Evolutionary conservation across 2,329 filamentous ascomycete species (phyloP).

Genomic region (Rhynchosporium secalis): DNA sequence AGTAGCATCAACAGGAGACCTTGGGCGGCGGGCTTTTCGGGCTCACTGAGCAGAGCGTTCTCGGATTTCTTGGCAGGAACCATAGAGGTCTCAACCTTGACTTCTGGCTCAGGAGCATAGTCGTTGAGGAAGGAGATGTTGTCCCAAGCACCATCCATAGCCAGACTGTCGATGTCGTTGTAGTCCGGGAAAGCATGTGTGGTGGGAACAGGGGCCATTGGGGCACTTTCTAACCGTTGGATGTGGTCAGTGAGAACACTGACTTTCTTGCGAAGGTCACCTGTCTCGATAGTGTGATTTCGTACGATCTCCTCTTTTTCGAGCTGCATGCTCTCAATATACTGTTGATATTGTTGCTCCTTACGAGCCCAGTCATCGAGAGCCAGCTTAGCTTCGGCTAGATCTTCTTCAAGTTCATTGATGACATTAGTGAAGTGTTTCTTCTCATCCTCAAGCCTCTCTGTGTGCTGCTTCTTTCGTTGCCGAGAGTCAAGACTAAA

Average conservation of each 20-base stretch:
- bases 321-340: slow-evolving; percentile 73
- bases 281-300: slow-evolving; percentile 84
- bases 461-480: slow-evolving; percentile 97
- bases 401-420: slow-evolving; percentile 74
- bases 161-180: slow-evolving; percentile 78
- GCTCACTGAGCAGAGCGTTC: slow-evolving; percentile 47
- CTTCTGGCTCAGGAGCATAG: slow-evolving; percentile 61
- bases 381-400: slow-evolving; percentile 66
- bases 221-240: slow-evolving; percentile 67
- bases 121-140: slow-evolving; percentile 76
- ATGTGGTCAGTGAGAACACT: slow-evolving; percentile 74
- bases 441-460: slow-evolving; percentile 95
- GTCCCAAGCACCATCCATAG: slow-evolving; percentile 81
- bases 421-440: slow-evolving; percentile 82
- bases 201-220: slow-evolving; percentile 52
- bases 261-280: slow-evolving; percentile 90
- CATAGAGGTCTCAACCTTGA: slow-evolving; percentile 57
- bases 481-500: slow-evolving; percentile 88
- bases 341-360: slow-evolving; percentile 72
- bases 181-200: slow-evolving; percentile 70
- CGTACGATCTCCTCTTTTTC: slow-evolving; percentile 93
- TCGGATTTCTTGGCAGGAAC: slow-evolving; percentile 56
- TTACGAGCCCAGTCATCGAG: slow-evolving; percentile 71
- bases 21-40: slow-evolving; percentile 69
- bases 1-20: slow-evolving; percentile 93